phyloP scores from a whole-genome alignment of 768 basidiomycete species.

The Multifurca ochricompacta region DNA sequence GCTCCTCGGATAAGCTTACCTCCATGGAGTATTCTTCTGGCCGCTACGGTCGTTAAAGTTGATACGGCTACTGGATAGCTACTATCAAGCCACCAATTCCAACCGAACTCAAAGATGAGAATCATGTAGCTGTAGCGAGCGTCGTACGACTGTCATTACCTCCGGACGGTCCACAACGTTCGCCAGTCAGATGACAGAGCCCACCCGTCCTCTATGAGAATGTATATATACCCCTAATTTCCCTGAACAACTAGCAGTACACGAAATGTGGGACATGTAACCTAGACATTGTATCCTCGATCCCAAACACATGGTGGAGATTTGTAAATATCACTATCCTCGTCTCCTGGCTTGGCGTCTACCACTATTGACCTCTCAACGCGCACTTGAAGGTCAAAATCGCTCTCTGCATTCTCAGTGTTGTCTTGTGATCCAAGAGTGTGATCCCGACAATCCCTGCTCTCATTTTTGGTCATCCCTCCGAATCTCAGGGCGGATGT shows the following conservation, averaged over 20 bases:
- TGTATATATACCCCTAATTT: too few relatives aligned
- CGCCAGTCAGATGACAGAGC: too few relatives aligned
- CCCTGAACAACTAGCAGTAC: not conserved
- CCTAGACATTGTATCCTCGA: not conserved
- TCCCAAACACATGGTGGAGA: not conserved
- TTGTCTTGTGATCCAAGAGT: not conserved
- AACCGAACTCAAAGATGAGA: too few relatives aligned
- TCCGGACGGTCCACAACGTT: too few relatives aligned
- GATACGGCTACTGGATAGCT: too few relatives aligned
- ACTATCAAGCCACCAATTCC: too few relatives aligned
- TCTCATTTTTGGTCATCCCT: not conserved
- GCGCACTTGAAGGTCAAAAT: slow-evolving; percentile 19
- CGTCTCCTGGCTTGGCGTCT: not conserved
- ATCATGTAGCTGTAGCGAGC: too few relatives aligned
- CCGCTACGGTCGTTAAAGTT: too few relatives aligned
- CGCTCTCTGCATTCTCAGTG: not conserved
- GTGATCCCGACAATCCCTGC: not conserved
- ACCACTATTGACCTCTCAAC: slow-evolving; percentile 3
- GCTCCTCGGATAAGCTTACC: too few relatives aligned
- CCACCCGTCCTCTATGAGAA: too few relatives aligned
- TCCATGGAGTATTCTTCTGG: too few relatives aligned
- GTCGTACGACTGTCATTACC: too few relatives aligned
- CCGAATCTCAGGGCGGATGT: not conserved
- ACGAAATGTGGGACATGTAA: not conserved
- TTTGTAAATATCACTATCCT: not conserved